Percentiles rank a stretch among this genome's conserved stretches.
Evolutionary conservation across 2,329 filamentous ascomycete species (phyloP).

Genomic region (Harringtonia lauricola): DNA sequence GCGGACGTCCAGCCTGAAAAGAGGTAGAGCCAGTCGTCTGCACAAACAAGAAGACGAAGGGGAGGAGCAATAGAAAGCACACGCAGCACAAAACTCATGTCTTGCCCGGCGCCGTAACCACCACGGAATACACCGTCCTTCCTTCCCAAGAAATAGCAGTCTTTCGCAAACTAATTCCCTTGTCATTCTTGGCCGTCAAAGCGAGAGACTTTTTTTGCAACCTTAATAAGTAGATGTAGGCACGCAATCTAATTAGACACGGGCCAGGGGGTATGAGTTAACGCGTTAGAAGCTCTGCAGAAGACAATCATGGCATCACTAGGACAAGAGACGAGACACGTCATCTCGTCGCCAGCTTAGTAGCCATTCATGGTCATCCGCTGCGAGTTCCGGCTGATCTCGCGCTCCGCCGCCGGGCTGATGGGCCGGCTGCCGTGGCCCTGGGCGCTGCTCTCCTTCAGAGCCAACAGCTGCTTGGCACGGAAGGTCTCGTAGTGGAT

Average conservation of each 20-base stretch:
- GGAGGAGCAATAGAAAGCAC: conserved; percentile 8
- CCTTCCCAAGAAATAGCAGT: not conserved
- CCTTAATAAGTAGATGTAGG: not conserved
- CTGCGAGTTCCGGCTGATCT: conserved; percentile 94
- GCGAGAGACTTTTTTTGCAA: not conserved
- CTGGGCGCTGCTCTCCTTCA: conserved; percentile 95
- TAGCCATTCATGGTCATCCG: conserved; percentile 99
- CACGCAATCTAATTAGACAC: not conserved
- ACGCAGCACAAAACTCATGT: not conserved
- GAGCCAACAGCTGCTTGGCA: conserved; percentile 91
- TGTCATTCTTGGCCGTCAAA: not conserved
- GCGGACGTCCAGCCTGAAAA: conserved; percentile 22
- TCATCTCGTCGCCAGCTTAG: conserved; percentile 35
- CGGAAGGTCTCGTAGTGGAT: conserved; percentile 99
- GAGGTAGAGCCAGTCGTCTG: conserved; percentile 23
- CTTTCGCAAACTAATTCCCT: not conserved
- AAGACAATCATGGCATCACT: conserved; percentile 1
- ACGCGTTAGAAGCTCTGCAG: not conserved
- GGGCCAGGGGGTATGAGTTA: not conserved
- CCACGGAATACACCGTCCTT: not conserved
- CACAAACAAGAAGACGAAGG: conserved; percentile 19
- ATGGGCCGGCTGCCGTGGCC: conserved; percentile 77
- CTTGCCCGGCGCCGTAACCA: not conserved
- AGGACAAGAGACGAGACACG: not conserved
- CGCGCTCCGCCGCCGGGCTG: conserved; percentile 85